Base-by-base conservation (phyloP, 768 basidiomycete genomes). In the Suillus weaverae region DNA sequence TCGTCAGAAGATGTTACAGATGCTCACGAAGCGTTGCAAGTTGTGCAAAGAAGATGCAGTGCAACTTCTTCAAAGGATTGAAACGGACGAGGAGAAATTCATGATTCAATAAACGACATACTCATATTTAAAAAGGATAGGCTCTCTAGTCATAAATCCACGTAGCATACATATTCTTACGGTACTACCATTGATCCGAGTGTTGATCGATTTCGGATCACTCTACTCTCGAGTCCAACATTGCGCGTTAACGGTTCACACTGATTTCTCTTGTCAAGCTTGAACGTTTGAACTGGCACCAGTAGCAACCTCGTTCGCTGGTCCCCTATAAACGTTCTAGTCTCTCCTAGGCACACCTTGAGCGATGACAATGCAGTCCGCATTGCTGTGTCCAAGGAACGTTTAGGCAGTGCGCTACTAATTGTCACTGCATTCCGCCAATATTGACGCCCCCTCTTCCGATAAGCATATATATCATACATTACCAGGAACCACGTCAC, bases 11-110 rank as follows among this genome's bases (percentile, higher is more conserved):
- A 57, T 60, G 62, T 5, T 62, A 4, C n/a, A 60, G 54, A 38
- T n/a, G 26, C 53, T 62, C 26, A 71, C 65, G 50, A 77, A 76
- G 61, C 74, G 76, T 51, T 77, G 76, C 68, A 64, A 56, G 43
- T 38, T 76, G 60, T 64, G 69, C 36, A 54, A 60, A 11, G 68
- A 64, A 46, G 32, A 66, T 51, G 74, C 73, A 30, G 65, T 61
- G 22, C 66, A 71, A 5, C 68, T 76, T 32, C 69, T 75, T 39
- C 43, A 2, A 16, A 69, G 67, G 61, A 57, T 75, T 41, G 66
- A 65, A 5, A 18, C 20, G 32, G 53, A 54, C n/a, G 51, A 20
- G 3, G 32, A 50, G 13, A 26, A 5, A 22, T 13, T 20, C 9
- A 10, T 5, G 10, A 20, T 53, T 6, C 20, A 53, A 5, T 30